Evolutionary conservation across 176 grass and related monocot species (phyloP).

Genomic region (Chrysopogon serrulatus): DNA sequence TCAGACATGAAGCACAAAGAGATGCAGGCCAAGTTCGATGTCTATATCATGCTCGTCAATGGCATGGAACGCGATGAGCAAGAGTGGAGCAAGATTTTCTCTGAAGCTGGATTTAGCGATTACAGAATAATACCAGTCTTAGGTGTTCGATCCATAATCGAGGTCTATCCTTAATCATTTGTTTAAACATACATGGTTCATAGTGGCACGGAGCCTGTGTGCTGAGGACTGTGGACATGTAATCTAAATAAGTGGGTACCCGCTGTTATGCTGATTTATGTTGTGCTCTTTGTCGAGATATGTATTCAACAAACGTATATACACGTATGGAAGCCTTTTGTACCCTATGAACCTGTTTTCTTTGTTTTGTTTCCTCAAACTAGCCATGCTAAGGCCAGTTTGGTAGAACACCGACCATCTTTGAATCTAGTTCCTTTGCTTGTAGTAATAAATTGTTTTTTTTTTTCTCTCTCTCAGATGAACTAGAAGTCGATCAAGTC

Average conservation of each 20-base stretch:
- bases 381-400: too few species aligned
- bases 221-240: neutral
- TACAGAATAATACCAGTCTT: neutral
- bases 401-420: too few species aligned
- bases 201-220: neutral
- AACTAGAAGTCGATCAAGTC: too few species aligned
- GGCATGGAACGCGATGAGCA: neutral
- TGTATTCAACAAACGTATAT: neutral
- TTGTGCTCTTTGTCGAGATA: neutral
- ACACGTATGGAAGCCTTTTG: neutral
- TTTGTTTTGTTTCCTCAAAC: neutral
- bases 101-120: neutral
- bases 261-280: neutral
- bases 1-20: neutral
- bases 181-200: neutral
- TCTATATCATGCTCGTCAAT: neutral
- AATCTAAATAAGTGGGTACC: neutral
- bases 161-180: neutral
- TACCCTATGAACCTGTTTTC: neutral
- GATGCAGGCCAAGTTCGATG: neutral
- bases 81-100: neutral
- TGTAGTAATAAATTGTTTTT: too few species aligned
- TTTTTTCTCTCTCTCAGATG: too few species aligned
- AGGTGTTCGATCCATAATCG: neutral
- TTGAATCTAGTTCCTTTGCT: too few species aligned